phyloP scores from a whole-genome alignment of 164 flowering plant species.

The Sextonia rubra region DNA sequence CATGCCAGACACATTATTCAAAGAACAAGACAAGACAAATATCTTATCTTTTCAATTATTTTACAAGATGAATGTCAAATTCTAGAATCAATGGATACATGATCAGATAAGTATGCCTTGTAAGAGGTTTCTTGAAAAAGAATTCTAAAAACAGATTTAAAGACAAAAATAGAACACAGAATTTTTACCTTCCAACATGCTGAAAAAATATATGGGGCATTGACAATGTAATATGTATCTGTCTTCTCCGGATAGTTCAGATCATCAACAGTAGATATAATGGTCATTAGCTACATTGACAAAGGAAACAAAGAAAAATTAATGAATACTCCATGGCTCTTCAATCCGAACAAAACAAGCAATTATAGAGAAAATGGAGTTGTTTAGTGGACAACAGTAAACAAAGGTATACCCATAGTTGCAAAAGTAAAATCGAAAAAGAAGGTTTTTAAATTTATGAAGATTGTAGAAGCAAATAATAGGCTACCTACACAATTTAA shows the following conservation, averaged over 20 bases:
- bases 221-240: conserved; percentile 85
- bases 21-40: neutral
- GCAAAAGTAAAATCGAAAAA: too few species aligned
- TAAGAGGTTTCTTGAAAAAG: neutral
- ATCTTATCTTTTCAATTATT: neutral
- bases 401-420: neutral
- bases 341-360: neutral
- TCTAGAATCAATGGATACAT: neutral
- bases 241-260: conserved; percentile 99
- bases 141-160: neutral
- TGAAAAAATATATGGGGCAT: conserved; percentile 87
- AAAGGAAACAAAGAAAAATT: conserved; percentile 1
- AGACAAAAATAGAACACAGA: neutral
- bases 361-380: neutral
- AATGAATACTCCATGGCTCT: neutral
- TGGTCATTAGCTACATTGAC: conserved; percentile 70
- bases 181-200: conserved; percentile 95
- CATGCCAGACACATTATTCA: neutral
- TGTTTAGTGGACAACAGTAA: neutral
- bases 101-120: neutral
- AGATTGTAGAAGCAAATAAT: too few species aligned
- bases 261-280: conserved; percentile 86
- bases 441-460: too few species aligned
- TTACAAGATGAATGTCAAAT: neutral
- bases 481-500: too few species aligned